These are phyloP conservation scores for Melaleuca alternifolia DNA, from an alignment of 345 rosid species.

Conservation along the genomic window DNA sequence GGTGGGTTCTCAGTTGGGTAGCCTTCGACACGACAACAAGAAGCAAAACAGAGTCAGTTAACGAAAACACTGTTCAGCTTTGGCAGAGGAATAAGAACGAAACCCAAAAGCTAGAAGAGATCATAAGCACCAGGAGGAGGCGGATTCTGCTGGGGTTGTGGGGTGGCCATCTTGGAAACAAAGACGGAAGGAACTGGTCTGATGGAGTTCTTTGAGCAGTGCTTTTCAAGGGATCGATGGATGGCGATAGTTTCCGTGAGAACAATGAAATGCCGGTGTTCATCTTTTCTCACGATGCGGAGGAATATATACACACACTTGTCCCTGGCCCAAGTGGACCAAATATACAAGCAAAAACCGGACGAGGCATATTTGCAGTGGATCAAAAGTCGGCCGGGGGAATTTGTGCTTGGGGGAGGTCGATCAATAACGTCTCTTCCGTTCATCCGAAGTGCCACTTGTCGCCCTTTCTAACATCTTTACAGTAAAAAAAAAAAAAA, in stretches of 20 bases:
- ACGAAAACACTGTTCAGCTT: neutral
- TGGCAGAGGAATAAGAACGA: neutral
- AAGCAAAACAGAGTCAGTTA: neutral
- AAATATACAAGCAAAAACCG: neutral
- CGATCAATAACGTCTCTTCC: neutral
- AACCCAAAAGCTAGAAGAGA: neutral
- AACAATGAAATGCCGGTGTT: neutral
- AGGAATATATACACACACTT: neutral
- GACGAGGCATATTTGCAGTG: neutral
- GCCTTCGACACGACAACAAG: neutral
- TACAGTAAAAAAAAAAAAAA: neutral
- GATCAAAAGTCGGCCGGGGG: neutral
- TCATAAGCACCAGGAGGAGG: neutral
- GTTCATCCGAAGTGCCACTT: neutral
- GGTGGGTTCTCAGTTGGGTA: constrained; percentile 26
- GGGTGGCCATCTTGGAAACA: neutral
- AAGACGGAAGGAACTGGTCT: neutral
- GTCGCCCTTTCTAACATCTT: neutral
- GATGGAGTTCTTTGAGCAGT: neutral
- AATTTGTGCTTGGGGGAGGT: neutral
- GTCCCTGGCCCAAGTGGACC: neutral
- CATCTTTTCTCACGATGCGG: neutral
- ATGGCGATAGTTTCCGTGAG: neutral
- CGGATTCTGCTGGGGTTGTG: neutral
- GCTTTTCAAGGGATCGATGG: neutral